Conservation (phyloP, 2,329 filamentous ascomycete species). For the Chaetomium sp. region DNA sequence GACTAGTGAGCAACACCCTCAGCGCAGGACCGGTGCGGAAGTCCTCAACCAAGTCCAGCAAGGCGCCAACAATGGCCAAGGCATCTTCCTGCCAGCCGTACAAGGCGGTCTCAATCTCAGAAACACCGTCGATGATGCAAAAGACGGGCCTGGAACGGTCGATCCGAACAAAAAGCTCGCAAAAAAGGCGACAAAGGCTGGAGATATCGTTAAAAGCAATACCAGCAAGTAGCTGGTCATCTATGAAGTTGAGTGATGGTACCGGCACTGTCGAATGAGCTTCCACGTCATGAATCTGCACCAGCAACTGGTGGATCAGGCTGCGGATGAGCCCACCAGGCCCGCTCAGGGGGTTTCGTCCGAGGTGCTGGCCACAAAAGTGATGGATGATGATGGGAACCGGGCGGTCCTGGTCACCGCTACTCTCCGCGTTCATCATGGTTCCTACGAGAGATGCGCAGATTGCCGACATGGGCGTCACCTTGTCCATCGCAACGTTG, state of each 20-base stretch:
- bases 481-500: not conserved
- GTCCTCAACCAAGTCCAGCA: constrained; percentile 3
- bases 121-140: constrained; percentile 4
- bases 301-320: constrained; percentile 2
- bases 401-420: not conserved
- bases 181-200: constrained; percentile 4
- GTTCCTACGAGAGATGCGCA: constrained; percentile 5
- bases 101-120: constrained; percentile 1
- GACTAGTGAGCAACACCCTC: constrained; percentile 5
- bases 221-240: not conserved
- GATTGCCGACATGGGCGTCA: constrained; percentile 4
- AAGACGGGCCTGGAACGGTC: constrained; percentile 3
- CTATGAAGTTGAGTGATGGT: not conserved
- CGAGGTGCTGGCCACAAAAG: constrained; percentile 6
- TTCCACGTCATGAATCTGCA: not conserved
- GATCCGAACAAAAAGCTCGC: not conserved
- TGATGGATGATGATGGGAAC: constrained; percentile 5
- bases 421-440: not conserved
- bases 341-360: not conserved
- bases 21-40: not conserved
- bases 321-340: not conserved
- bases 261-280: not conserved
- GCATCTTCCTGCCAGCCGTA: constrained; percentile 4
- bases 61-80: not conserved
- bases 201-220: not conserved